Base-by-base conservation (phyloP, 2,329 filamentous ascomycete genomes). In the Diaporthe citri region DNA sequence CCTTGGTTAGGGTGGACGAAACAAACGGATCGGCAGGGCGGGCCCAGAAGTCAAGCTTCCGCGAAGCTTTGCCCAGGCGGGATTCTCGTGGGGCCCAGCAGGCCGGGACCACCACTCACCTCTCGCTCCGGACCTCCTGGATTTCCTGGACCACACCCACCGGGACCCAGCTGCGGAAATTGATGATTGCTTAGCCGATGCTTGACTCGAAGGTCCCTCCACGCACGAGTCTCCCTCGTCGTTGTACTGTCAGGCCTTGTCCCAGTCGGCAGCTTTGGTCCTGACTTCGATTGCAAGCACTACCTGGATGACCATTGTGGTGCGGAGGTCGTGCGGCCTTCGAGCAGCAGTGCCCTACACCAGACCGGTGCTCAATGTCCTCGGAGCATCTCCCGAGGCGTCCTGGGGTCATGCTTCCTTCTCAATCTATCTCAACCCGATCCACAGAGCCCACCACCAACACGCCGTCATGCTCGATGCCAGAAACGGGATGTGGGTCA, bases 21-120 rank as follows among this genome's bases (percentile, higher is more conserved):
- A 69, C 64, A 52, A 69, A 69, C 41, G 48, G n/a, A 51, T 55
- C 64, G 48, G n/a, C 64, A 39, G 39, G 36, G 41, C 25, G 25
- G 59, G 15, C 46, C 39, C 39, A 48, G 46, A 67, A 67, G 46
- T 51, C 46, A 67, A 67, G 64, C 64, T 67, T 67, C 64, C 46
- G 64, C 48, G 64, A 55, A 69, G 64, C 64, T 55, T 55, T 55
- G 46, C 64, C 64, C 34, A 69, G 64, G n/a, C 64, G 64, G 64
- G 64, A 55, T 20, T 13, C 46, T 67, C 46, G 46, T 67, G 64
- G 62, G 62, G 43, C 43, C 60, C 60, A 66, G 43, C 28, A 36
- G 12, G 25, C 20, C 28, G 60, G 60, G 60, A 34, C 60, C 20
- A 66, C 43, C 60, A 66, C 43, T 66, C 60, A 66, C 34, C 43